Percentiles rank a stretch among this genome's conserved stretches.
Evolutionary conservation across 768 basidiomycete species (phyloP).

Genomic region (Agrocybe praecox): DNA sequence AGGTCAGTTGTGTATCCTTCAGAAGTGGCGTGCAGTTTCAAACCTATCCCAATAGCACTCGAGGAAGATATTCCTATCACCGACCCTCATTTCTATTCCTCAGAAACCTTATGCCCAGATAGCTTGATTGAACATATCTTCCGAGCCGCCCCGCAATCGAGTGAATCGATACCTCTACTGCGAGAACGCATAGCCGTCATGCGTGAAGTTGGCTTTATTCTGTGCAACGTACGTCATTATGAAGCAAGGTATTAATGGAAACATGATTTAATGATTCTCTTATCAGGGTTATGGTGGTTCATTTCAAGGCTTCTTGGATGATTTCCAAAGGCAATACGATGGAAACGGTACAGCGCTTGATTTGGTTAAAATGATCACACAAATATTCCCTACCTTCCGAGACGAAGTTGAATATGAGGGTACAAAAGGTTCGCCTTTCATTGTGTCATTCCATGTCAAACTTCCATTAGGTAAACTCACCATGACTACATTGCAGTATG

Average conservation of each 20-base stretch:
- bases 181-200: constrained; percentile 73
- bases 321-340: constrained; percentile 55
- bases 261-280: background rate
- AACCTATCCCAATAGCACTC: constrained; percentile 50
- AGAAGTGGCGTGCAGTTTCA: background rate
- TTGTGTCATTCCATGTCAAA: background rate
- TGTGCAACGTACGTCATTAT: constrained; percentile 60
- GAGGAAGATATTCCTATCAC: constrained; percentile 79
- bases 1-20: constrained; percentile 45
- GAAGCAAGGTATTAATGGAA: background rate
- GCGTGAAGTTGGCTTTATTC: constrained; percentile 73
- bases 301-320: constrained; percentile 63
- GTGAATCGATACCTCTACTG: constrained; percentile 72
- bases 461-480: background rate
- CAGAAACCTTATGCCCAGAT: constrained; percentile 71
- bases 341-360: constrained; percentile 69
- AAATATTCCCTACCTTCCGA: constrained; percentile 74
- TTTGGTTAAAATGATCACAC: constrained; percentile 70
- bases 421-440: constrained; percentile 50
- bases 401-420: constrained; percentile 67
- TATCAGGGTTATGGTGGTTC: constrained; percentile 69
- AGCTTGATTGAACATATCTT: constrained; percentile 70
- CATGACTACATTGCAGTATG: constrained; percentile 46
- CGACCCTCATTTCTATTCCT: constrained; percentile 78
- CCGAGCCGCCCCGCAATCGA: constrained; percentile 54